Conservation (phyloP, 495 filamentous ascomycete genomes). For the Bacidia gigantensis region DNA sequence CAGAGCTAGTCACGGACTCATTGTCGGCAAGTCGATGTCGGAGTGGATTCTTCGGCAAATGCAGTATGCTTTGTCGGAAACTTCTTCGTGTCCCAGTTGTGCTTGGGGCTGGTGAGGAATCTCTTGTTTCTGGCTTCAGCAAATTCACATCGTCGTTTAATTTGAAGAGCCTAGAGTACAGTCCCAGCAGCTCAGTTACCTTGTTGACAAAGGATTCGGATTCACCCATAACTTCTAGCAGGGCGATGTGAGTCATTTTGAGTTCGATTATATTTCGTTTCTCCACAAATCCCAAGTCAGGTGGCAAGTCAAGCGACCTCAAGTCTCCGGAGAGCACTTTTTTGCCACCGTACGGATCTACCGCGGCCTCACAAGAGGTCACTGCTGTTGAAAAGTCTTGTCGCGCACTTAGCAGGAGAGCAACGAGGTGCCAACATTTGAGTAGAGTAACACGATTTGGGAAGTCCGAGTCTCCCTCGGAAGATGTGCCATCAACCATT, state of each 20-base stretch:
- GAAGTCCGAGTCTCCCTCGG: background rate
- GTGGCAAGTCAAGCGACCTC: slow-evolving; percentile 25
- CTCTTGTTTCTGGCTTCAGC: slow-evolving; percentile 12
- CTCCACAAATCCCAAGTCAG: slow-evolving; percentile 59
- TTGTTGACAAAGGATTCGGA: slow-evolving; percentile 70
- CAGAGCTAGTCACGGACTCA: background rate
- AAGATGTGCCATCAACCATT: background rate
- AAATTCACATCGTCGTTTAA: slow-evolving; percentile 28
- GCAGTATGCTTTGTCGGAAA: slow-evolving; percentile 62
- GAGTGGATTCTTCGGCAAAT: slow-evolving; percentile 31
- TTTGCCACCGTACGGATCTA: slow-evolving; percentile 61
- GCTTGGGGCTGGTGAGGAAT: slow-evolving; percentile 47
- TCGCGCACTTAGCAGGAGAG: slow-evolving; percentile 69
- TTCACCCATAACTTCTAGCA: slow-evolving; percentile 71
- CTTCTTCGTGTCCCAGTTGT: slow-evolving; percentile 58
- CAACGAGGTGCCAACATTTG: slow-evolving; percentile 68
- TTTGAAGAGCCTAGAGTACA: slow-evolving; percentile 69
- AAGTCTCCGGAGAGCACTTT: slow-evolving; percentile 9
- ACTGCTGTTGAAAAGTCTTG: slow-evolving; percentile 71
- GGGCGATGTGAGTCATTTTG: slow-evolving; percentile 83
- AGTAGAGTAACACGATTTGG: slow-evolving; percentile 5
- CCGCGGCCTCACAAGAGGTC: slow-evolving; percentile 73
- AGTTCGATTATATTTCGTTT: slow-evolving; percentile 74
- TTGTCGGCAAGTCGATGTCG: slow-evolving; percentile 1
- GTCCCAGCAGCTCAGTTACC: slow-evolving; percentile 64